phyloP scores from a whole-genome alignment of 176 grass and related monocot genomes.

The Oryza brachyantha region DNA sequence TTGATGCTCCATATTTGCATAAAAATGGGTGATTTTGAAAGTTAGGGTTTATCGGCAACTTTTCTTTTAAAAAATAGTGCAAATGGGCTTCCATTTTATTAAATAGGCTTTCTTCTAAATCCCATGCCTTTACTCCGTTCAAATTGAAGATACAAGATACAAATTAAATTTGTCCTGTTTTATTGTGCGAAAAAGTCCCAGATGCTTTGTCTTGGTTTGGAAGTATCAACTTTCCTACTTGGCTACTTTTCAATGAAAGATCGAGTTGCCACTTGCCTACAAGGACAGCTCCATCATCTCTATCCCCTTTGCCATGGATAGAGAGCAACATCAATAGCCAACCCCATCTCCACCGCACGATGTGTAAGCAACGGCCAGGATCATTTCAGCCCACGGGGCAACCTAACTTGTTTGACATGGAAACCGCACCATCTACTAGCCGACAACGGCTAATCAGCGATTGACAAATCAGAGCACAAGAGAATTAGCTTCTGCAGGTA shows the following conservation, averaged over 20 bases:
- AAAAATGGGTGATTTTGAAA: no score
- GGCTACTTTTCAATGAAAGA: conserved; percentile 8
- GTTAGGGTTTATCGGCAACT: no score
- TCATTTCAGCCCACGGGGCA: not conserved
- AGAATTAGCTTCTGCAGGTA: not conserved
- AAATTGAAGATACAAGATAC: not conserved
- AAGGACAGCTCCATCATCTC: not conserved
- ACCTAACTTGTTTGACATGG: not conserved
- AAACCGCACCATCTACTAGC: not conserved
- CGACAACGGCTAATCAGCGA: not conserved
- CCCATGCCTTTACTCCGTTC: no score
- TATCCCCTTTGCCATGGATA: not conserved
- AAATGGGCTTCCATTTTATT: no score
- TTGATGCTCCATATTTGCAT: no score
- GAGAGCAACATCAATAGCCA: not conserved
- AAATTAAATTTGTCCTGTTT: not conserved
- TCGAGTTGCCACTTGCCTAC: not conserved
- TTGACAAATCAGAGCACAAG: not conserved
- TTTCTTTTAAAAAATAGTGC: no score
- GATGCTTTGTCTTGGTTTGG: not conserved
- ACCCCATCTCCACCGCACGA: not conserved
- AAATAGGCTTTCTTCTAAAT: no score
- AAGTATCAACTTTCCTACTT: not conserved
- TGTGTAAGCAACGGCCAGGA: not conserved
- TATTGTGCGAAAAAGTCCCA: not conserved